Evolutionary conservation across 2,329 filamentous ascomycete species (phyloP).

Genomic region (Alternaria dauci): DNA sequence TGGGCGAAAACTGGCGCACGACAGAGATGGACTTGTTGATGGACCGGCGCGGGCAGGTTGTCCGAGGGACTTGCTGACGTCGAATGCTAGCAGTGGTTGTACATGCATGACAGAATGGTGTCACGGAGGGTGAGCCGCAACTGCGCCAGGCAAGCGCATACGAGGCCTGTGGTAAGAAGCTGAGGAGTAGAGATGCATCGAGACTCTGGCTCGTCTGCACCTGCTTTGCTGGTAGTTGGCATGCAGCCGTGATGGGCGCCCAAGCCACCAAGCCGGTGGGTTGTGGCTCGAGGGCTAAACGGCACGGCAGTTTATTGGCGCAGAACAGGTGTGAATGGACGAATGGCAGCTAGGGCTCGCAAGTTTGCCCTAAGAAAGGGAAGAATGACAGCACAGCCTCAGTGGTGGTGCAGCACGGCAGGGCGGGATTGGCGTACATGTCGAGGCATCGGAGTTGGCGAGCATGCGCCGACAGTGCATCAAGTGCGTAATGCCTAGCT

Average conservation of each 20-base stretch:
- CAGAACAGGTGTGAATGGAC: constrained; percentile 1
- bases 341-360: constrained; percentile 14
- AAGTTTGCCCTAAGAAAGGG: constrained; percentile 2
- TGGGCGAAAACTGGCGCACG: neutral
- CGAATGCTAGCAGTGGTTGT: neutral
- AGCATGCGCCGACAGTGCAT: constrained; percentile 16
- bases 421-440: constrained; percentile 19
- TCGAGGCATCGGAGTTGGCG: constrained; percentile 20
- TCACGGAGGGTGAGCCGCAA: neutral
- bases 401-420: constrained; percentile 16
- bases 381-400: constrained; percentile 27
- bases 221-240: neutral
- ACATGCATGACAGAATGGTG: neutral
- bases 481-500: constrained; percentile 27
- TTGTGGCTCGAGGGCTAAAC: constrained; percentile 5
- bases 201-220: neutral
- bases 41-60: neutral
- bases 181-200: neutral
- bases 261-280: constrained; percentile 1
- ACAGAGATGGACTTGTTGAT: neutral
- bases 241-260: neutral
- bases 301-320: constrained; percentile 2
- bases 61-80: neutral
- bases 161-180: neutral
- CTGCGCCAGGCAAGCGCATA: neutral